Evolutionary conservation across 768 basidiomycete species (phyloP).

Genomic region (Galerina sulciceps): DNA sequence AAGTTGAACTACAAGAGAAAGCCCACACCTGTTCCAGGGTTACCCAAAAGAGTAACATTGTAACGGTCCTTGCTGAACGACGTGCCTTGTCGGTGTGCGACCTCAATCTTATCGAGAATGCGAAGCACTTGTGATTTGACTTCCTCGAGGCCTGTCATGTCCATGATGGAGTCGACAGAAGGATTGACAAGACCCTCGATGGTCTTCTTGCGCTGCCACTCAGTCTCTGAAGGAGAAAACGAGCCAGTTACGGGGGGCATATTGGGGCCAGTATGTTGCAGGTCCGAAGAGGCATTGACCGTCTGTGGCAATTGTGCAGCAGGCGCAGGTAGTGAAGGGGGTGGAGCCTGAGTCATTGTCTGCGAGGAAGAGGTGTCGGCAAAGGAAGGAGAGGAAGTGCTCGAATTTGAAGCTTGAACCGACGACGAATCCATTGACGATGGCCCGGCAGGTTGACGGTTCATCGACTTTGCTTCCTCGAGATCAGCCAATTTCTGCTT

Average conservation of each 20-base stretch:
- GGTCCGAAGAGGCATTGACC: not conserved
- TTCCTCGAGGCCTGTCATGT: conserved; percentile 68
- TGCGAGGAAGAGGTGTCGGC: not conserved
- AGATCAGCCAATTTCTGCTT: conserved; percentile 53
- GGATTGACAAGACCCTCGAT: conserved; percentile 53
- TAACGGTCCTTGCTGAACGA: conserved; percentile 60
- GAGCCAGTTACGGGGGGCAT: not conserved
- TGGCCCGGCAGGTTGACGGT: not conserved
- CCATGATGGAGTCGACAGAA: conserved; percentile 70
- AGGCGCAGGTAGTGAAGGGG: not conserved
- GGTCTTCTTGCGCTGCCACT: conserved; percentile 64
- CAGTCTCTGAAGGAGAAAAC: conserved; percentile 41
- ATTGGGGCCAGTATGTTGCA: not conserved
- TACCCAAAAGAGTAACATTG: conserved; percentile 67
- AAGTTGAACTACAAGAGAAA: not conserved
- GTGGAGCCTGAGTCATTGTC: not conserved
- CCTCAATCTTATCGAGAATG: conserved; percentile 64
- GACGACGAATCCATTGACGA: not conserved
- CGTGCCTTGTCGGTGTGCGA: conserved; percentile 53
- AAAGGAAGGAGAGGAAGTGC: not conserved
- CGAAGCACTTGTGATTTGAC: conserved; percentile 65
- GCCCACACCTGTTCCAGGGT: conserved; percentile 73
- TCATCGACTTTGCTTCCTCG: conserved; percentile 7
- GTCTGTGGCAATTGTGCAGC: not conserved
- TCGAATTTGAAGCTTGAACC: not conserved